Evolutionary conservation across 768 basidiomycete genomes (phyloP).

Genomic region (Hypsizygus marmoreus): DNA sequence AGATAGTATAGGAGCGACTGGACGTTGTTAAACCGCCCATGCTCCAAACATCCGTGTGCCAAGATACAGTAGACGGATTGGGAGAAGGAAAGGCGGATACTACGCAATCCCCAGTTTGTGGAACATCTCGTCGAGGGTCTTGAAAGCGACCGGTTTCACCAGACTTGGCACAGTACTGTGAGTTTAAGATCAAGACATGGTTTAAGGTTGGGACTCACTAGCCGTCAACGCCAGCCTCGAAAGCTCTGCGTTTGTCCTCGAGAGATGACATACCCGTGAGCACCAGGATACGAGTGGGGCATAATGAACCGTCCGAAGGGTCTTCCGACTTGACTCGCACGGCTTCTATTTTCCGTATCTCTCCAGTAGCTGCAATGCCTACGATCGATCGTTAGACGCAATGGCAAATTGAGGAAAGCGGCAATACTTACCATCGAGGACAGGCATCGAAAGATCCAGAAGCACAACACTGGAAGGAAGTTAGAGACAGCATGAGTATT

Average conservation of each 20-base stretch:
- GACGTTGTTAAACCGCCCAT: too few relatives aligned
- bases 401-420: not conserved
- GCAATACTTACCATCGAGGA: conserved; percentile 71
- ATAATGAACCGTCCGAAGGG: conserved; percentile 16
- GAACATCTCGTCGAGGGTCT: conserved; percentile 84
- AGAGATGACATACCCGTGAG: conserved; percentile 92
- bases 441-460: conserved; percentile 90
- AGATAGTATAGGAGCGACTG: too few relatives aligned
- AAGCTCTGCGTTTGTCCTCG: conserved; percentile 90
- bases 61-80: too few relatives aligned
- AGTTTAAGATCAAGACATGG: too few relatives aligned
- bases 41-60: not conserved
- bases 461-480: conserved; percentile 66
- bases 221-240: conserved; percentile 92
- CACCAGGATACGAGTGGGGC: conserved; percentile 68
- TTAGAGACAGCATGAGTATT: conserved; percentile 7
- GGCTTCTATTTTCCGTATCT: conserved; percentile 77
- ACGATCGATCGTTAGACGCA: not conserved
- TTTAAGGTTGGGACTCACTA: conserved; percentile 65
- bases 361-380: conserved; percentile 82
- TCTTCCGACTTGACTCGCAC: conserved; percentile 31
- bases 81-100: conserved; percentile 4
- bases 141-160: conserved; percentile 96
- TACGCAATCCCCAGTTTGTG: conserved; percentile 60
- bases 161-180: conserved; percentile 48